These are phyloP conservation scores for Leccinum subgranulosum DNA, from an alignment of 768 basidiomycete genomes.

Conservation along the genomic window DNA sequence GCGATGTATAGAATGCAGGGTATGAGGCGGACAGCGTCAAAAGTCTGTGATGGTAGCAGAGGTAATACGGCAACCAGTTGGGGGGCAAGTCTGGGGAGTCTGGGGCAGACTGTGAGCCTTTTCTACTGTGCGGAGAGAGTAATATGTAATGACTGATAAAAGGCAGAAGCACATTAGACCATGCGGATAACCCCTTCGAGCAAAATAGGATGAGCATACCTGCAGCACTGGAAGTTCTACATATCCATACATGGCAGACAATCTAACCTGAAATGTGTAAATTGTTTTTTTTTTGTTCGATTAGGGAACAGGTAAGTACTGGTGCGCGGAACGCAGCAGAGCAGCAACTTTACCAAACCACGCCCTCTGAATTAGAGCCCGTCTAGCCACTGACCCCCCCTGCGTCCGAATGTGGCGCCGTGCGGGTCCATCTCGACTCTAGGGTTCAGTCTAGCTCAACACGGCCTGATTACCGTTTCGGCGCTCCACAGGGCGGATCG, in stretches of 20 bases:
- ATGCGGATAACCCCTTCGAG: constrained; percentile 22
- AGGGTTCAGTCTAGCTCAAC: constrained; percentile 3
- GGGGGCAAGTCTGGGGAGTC: neutral
- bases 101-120: constrained; percentile 10
- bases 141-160: constrained; percentile 14
- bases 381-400: neutral
- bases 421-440: constrained; percentile 6
- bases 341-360: constrained; percentile 26
- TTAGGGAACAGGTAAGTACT: constrained; percentile 20
- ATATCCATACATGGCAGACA: constrained; percentile 24
- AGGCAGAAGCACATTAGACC: constrained; percentile 13
- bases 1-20: neutral
- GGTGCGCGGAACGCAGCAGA: constrained; percentile 7
- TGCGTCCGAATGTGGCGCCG: constrained; percentile 1
- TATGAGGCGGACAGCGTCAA: neutral
- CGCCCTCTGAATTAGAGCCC: constrained; percentile 14
- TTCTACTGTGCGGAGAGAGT: constrained; percentile 16
- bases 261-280: constrained; percentile 35
- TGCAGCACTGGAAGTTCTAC: constrained; percentile 3
- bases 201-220: constrained; percentile 18
- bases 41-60: neutral
- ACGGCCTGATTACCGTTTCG: neutral
- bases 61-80: neutral
- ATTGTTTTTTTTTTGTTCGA: constrained; percentile 14
- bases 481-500: constrained; percentile 7